Percentiles rank a stretch among this genome's conserved stretches.
These are phyloP conservation scores for Fusarium chlamydosporum DNA, from an alignment of 2,329 filamentous ascomycete genomes.

Conservation along the genomic window DNA sequence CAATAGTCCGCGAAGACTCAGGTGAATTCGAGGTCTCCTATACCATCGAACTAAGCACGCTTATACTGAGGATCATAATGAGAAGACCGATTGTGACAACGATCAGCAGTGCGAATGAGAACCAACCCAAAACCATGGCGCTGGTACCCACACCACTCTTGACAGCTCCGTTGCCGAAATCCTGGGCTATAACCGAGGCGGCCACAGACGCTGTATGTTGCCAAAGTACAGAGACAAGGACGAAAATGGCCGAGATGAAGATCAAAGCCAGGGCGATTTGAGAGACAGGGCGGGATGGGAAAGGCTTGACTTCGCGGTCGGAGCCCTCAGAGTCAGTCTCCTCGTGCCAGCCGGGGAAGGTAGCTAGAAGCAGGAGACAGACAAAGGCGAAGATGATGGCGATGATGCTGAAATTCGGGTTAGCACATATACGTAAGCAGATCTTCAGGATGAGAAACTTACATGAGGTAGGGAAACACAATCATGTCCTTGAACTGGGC, in stretches of 20 bases:
- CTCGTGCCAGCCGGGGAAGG: conserved; percentile 98
- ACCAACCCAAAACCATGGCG: conserved; percentile 98
- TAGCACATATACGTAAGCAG: not conserved
- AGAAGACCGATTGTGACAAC: conserved; percentile 95
- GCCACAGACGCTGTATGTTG: conserved; percentile 97
- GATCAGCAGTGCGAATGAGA: conserved; percentile 92
- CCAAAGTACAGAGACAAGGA: conserved; percentile 84
- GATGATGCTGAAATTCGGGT: conserved; percentile 77
- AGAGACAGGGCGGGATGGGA: conserved; percentile 91
- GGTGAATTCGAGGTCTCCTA: conserved; percentile 40
- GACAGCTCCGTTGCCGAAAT: conserved; percentile 91
- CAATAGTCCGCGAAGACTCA: conserved; percentile 38
- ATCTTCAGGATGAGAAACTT: conserved; percentile 56
- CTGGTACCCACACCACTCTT: conserved; percentile 90
- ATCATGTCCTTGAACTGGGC: conserved; percentile 98
- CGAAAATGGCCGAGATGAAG: conserved; percentile 80
- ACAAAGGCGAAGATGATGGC: conserved; percentile 98
- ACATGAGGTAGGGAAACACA: conserved; percentile 97
- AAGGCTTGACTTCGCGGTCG: conserved; percentile 92
- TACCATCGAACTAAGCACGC: conserved; percentile 76
- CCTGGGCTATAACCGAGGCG: conserved; percentile 92
- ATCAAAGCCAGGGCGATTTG: conserved; percentile 95
- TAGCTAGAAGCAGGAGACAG: conserved; percentile 93
- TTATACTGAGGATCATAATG: conserved; percentile 96
- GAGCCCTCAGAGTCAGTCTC: conserved; percentile 84